A percentile compares a stretch with the other conserved stretches of the same genome.
Evolutionary conservation across 2,329 filamentous ascomycete species (phyloP).

Genomic region (Fusarium chuoi): DNA sequence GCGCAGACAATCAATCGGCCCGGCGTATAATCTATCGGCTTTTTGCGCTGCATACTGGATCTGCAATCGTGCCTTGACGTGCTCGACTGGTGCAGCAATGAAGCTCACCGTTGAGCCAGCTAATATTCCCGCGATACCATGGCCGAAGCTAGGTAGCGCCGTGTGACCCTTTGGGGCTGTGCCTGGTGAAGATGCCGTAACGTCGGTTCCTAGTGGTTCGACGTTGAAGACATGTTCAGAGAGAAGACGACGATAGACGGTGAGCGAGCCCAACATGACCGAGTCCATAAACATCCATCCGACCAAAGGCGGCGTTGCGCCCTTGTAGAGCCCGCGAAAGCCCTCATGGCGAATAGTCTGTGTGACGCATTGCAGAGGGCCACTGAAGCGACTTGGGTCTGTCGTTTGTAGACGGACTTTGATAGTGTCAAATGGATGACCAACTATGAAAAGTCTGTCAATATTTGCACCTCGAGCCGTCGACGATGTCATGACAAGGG

Average conservation of each 20-base stretch:
- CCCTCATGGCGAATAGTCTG: constrained; percentile 90
- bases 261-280: constrained; percentile 90
- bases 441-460: constrained; percentile 55
- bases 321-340: constrained; percentile 88
- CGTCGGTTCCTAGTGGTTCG: constrained; percentile 30
- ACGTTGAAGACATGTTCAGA: constrained; percentile 81
- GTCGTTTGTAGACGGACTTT: constrained; percentile 97
- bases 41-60: constrained; percentile 90
- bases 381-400: constrained; percentile 78
- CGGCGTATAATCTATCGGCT: constrained; percentile 80
- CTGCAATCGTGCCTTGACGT: constrained; percentile 93
- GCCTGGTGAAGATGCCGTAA: constrained; percentile 16
- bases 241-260: constrained; percentile 86
- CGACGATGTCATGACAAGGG: background rate
- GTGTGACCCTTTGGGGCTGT: constrained; percentile 18
- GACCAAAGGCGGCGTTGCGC: constrained; percentile 88
- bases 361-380: constrained; percentile 85
- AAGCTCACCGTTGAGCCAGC: constrained; percentile 92
- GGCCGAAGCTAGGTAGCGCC: constrained; percentile 78
- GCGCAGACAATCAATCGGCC: constrained; percentile 83
- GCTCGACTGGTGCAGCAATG: constrained; percentile 92
- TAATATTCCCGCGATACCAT: constrained; percentile 87
- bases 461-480: background rate
- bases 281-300: constrained; percentile 99
- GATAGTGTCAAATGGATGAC: constrained; percentile 90